Conservation (phyloP, 495 filamentous ascomycete genomes). For the Aspergillus ostianus region DNA sequence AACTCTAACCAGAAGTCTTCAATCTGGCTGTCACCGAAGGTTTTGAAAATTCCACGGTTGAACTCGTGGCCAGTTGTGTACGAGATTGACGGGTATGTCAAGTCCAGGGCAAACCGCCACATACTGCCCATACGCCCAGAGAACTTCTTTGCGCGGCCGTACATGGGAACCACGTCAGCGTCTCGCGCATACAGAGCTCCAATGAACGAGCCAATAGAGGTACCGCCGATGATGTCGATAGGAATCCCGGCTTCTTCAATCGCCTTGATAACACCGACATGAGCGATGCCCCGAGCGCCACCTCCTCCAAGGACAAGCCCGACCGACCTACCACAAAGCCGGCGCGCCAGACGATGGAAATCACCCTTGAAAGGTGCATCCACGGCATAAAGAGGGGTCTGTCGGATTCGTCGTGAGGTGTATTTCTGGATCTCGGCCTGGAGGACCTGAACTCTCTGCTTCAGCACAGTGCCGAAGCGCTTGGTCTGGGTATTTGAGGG, state of each 20-base stretch:
- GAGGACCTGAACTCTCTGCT: constrained; percentile 88
- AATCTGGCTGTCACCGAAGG: constrained; percentile 92
- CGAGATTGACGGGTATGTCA: constrained; percentile 91
- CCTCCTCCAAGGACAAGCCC: constrained; percentile 93
- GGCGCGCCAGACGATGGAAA: constrained; percentile 87
- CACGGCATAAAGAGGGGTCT: constrained; percentile 84
- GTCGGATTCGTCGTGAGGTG: constrained; percentile 79
- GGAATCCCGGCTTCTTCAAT: constrained; percentile 96
- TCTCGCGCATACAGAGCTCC: constrained; percentile 94
- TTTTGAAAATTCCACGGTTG: constrained; percentile 98
- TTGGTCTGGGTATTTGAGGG: constrained; percentile 74
- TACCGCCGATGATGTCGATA: constrained; percentile 93
- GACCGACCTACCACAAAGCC: constrained; percentile 91
- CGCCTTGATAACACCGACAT: constrained; percentile 90
- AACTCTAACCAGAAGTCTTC: constrained; percentile 99
- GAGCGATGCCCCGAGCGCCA: constrained; percentile 85
- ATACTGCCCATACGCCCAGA: constrained; percentile 94
- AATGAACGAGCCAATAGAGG: constrained; percentile 97
- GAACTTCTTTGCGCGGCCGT: constrained; percentile 94
- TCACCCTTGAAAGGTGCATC: constrained; percentile 94
- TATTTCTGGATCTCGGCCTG: constrained; percentile 98
- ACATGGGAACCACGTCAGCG: constrained; percentile 95
- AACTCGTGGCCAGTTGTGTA: constrained; percentile 99
- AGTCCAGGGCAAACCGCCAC: constrained; percentile 93
- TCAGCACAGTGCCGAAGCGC: constrained; percentile 79